A percentile compares a stretch with the other conserved stretches of the same genome.
Conservation (phyloP, 495 filamentous ascomycete species). For the Barbatosphaeria neglecta region DNA sequence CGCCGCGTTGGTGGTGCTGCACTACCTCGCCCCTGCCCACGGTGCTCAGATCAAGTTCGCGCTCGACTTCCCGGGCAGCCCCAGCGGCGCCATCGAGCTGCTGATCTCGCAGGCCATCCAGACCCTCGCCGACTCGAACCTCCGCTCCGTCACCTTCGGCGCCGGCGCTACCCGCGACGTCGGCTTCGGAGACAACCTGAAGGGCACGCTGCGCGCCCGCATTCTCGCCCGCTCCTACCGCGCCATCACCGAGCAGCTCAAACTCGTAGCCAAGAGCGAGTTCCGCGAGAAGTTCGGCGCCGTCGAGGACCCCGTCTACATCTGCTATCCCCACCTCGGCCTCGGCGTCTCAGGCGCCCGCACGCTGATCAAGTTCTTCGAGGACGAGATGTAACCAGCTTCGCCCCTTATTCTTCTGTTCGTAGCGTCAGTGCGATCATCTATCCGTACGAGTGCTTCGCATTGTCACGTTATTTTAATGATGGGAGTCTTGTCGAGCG, state of each 20-base stretch:
- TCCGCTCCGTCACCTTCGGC: constrained; percentile 65
- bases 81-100: constrained; percentile 68
- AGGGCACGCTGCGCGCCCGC: constrained; percentile 52
- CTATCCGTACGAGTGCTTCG: too few relatives aligned
- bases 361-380: constrained; percentile 73
- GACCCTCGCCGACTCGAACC: constrained; percentile 47
- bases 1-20: constrained; percentile 60
- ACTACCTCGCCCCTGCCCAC: constrained; percentile 59
- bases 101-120: constrained; percentile 70
- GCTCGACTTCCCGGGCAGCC: constrained; percentile 70
- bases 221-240: constrained; percentile 68
- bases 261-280: constrained; percentile 70
- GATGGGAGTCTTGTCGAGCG: too few relatives aligned
- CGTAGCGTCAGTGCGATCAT: too few relatives aligned
- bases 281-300: constrained; percentile 80
- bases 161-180: constrained; percentile 59
- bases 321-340: constrained; percentile 71
- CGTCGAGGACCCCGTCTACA: constrained; percentile 63
- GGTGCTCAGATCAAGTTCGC: constrained; percentile 85
- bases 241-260: constrained; percentile 63
- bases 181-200: constrained; percentile 61
- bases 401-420: too few relatives aligned
- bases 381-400: constrained; percentile 44
- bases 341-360: constrained; percentile 63
- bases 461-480: too few relatives aligned